phyloP scores from a whole-genome alignment of 2,329 filamentous ascomycete species.

The Truncatella angustata region DNA sequence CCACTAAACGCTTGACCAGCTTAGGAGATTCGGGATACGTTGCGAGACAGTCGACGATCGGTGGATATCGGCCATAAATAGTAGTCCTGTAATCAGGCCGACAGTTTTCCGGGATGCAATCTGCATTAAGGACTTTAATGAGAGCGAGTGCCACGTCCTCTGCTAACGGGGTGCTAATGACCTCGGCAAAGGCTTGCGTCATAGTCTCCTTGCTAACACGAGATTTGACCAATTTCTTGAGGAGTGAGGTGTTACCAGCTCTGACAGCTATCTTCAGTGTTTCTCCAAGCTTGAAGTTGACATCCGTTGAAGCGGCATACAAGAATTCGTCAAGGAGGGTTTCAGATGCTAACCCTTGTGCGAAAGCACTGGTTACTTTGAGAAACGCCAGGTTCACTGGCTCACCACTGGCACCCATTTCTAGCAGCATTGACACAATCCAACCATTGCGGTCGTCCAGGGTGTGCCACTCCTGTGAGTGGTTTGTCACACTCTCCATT shows the following conservation, averaged over 20 bases:
- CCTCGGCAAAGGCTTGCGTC: background rate
- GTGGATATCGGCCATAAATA: background rate
- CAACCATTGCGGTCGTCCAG: background rate
- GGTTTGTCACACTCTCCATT: background rate
- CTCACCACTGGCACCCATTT: background rate
- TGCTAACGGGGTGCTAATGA: background rate
- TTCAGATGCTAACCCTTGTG: background rate
- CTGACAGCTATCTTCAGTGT: background rate
- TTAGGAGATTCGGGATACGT: constrained; percentile 4
- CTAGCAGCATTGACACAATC: background rate
- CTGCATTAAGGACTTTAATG: background rate
- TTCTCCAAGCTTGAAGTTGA: background rate
- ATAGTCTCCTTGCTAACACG: background rate
- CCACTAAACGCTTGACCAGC: background rate
- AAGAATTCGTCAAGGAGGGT: background rate
- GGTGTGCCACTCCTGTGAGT: background rate
- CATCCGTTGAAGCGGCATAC: background rate
- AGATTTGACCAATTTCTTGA: background rate
- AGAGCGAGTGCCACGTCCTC: background rate
- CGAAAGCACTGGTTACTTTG: background rate
- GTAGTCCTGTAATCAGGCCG: too few species aligned
- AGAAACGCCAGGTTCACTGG: background rate
- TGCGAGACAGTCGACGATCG: background rate
- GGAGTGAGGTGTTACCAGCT: background rate
- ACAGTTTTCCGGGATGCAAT: too few species aligned